Base-by-base conservation (phyloP, 2,329 filamentous ascomycete genomes). In the Colletotrichum paranaense region DNA sequence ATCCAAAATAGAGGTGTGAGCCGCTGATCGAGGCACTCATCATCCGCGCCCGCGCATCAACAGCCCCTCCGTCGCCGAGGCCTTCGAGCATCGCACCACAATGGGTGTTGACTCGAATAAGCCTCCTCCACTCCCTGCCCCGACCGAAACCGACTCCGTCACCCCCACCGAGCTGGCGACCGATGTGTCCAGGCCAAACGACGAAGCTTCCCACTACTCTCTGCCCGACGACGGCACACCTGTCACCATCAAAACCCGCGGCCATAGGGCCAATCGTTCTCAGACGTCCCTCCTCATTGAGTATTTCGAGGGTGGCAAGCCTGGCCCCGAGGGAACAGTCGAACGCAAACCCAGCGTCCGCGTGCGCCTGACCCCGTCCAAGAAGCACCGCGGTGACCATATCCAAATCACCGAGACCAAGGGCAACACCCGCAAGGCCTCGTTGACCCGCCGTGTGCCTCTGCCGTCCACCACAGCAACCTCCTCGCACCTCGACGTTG, bases 221-320 rank as follows among this genome's bases (percentile, higher is more conserved):
- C 89, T 97, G 64, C 94, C 94, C 71, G 93, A 95, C 79, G 94
- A 97, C 90, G 94, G 94, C 81, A 96, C 94, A 66, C 95, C 95
- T 55, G 92, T 99, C 79, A 98, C 95, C 74, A 97, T 99, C 82
- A 92, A 93, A 80, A 98, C 96, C 57, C 90, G 89, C 73, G 88
- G 90, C 78, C 88, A 90, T 80, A 86, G 84, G 76, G 79, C 86
- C 75, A 89, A 86, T 80, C 84, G 90, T 78, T 97, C 94, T 58
- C 95, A 97, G 85, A 97, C 95, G 49, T 97, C 94, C 69, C 88
- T 98, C 76, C 88, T 98, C 78, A 98, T 98, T 79, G 95, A 98
- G 84, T 98, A 97, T 83, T 98, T 97, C 79, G 95, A 98, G 84
- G 94, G 92, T 77, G 91, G 92, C 75, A 95, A 94, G 82, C 73